Base-by-base conservation (phyloP, 495 filamentous ascomycete genomes). In the Filosporella fistucella region DNA sequence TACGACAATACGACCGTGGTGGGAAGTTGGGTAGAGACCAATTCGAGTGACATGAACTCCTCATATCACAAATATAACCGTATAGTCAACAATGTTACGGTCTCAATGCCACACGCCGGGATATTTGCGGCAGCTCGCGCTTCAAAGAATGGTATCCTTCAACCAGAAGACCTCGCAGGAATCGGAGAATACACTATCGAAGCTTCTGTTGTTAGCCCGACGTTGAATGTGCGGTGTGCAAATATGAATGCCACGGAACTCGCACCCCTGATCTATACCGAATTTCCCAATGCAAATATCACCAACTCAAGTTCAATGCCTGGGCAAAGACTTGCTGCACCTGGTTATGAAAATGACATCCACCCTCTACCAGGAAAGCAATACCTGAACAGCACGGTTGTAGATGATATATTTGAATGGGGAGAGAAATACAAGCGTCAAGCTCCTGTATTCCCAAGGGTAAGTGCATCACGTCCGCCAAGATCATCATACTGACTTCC, bases 361-460 rank as follows among this genome's bases (percentile, higher is more conserved):
- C 57, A 59, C 11, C 16, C 28, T 0, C 60, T 67, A 0, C 26
- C 34, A 4, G 49, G 52, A 4, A 53, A 63, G 11, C 54, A 61
- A 10, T 78, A 63, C 61, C 43, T 72, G 0, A 85, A 85, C 51
- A 58, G 59, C 2, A 88, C 85, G 1, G 72, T 63, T 0, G 76
- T 88, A 13, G 85, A 89, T 45, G 75, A 84, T 23, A 60, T 90
- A 18, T 90, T 90, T 56, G 67, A 71, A 12, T 89, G 82, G 70
- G 78, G 76, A 1, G 39, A 56, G 6, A 56, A 65, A 18, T 72
- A 76, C 23, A 56, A 58, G 2, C 67, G 79, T 33, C 68, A 66
- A 1, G 76, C 79, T 0, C 84, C 85, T 0, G 61, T 83, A 29
- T 90, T 89, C 54, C 73, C 73, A n/a, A 77, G 68, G 45, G 68